phyloP scores from a whole-genome alignment of 2,329 filamentous ascomycete species.

The Penicillium sp. region DNA sequence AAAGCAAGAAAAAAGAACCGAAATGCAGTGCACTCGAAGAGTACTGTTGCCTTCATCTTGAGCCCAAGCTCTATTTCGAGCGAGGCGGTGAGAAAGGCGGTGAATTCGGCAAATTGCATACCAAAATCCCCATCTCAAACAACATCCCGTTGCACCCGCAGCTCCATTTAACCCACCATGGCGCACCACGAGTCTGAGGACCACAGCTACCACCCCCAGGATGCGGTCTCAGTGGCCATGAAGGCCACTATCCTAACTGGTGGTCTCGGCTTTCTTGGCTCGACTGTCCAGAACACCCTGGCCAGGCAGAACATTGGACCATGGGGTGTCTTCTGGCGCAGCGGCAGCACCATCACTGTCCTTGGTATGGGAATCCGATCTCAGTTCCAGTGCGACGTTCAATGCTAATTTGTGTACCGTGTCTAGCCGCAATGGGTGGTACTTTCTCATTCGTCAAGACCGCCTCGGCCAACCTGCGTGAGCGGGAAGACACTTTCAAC shows the following conservation, averaged over 20 bases:
- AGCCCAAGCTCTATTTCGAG: constrained; percentile 16
- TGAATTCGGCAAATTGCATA: constrained; percentile 22
- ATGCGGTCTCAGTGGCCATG: constrained; percentile 65
- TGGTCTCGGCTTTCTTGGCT: constrained; percentile 63
- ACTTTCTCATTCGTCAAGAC: constrained; percentile 72
- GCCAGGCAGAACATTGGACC: constrained; percentile 74
- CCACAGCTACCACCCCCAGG: constrained; percentile 62
- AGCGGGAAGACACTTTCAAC: constrained; percentile 76
- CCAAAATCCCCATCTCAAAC: constrained; percentile 28
- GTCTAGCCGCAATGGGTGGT: constrained; percentile 63
- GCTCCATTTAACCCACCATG: constrained; percentile 42
- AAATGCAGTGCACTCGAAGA: background rate
- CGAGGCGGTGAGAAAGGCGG: constrained; percentile 20
- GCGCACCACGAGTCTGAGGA: constrained; percentile 43
- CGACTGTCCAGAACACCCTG: constrained; percentile 81
- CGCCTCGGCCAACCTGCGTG: constrained; percentile 75
- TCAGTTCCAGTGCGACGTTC: constrained; percentile 4
- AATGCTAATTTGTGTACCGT: constrained; percentile 7
- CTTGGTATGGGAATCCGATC: constrained; percentile 51
- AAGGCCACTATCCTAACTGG: constrained; percentile 62
- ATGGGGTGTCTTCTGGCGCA: constrained; percentile 72
- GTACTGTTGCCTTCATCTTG: background rate
- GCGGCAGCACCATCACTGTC: constrained; percentile 66
- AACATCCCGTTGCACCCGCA: constrained; percentile 26
- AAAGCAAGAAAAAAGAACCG: background rate